These are phyloP conservation scores for Biscutella laevigata DNA, from an alignment of 441 rosid species.

Conservation along the genomic window DNA sequence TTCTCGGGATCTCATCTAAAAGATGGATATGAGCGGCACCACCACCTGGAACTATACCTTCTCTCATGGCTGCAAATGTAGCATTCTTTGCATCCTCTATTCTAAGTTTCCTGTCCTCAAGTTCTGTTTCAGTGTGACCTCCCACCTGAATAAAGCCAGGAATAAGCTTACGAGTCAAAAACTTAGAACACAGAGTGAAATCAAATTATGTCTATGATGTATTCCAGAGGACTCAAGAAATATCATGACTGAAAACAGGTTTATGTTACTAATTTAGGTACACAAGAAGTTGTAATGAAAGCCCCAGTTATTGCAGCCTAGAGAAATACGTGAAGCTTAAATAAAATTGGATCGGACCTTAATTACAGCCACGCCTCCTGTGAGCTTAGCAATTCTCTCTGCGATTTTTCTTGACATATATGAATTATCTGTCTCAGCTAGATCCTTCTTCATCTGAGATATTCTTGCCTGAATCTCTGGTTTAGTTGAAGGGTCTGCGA, in stretches of 20 bases:
- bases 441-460: slow-evolving; percentile 76
- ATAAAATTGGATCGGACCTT: slow-evolving; percentile 37
- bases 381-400: slow-evolving; percentile 79
- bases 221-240: not conserved
- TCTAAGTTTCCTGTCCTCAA: slow-evolving; percentile 77
- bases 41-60: slow-evolving; percentile 85
- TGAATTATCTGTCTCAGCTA: slow-evolving; percentile 57
- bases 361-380: slow-evolving; percentile 72
- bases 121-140: slow-evolving; percentile 74
- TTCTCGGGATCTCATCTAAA: slow-evolving; percentile 35
- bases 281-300: not conserved
- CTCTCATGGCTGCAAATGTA: slow-evolving; percentile 79
- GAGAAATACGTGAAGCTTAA: not conserved
- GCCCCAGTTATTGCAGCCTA: not conserved
- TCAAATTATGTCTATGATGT: no score
- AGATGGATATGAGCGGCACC: slow-evolving; percentile 73
- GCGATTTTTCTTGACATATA: slow-evolving; percentile 53
- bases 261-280: not conserved
- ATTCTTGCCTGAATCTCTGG: slow-evolving; percentile 86
- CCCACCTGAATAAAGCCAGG: slow-evolving; percentile 46
- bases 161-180: not conserved
- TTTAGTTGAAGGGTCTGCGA: slow-evolving; percentile 73
- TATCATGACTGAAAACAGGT: not conserved
- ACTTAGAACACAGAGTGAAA: no score
- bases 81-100: slow-evolving; percentile 85